phyloP scores from a whole-genome alignment of 495 filamentous ascomycete genomes.

The Talaromyces nanjingensis region DNA sequence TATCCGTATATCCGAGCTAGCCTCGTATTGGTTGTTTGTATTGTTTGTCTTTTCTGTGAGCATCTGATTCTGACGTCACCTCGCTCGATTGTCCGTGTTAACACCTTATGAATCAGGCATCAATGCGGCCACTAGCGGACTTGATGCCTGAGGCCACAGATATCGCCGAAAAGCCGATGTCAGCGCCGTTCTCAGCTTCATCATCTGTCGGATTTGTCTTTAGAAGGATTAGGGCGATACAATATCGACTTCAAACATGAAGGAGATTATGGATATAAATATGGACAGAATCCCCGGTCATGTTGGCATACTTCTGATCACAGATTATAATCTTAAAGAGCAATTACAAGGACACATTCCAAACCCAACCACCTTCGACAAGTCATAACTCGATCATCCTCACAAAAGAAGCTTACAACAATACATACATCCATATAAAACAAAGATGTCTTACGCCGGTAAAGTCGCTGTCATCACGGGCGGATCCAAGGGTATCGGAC shows the following conservation, averaged over 20 bases:
- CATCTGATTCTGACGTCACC: background rate
- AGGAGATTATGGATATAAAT: background rate
- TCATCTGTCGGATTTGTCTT: background rate
- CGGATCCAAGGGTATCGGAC: slow-evolving; percentile 61
- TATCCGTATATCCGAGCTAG: background rate
- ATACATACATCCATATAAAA: background rate
- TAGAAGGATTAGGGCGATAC: background rate
- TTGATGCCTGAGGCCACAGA: background rate
- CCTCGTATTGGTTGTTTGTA: background rate
- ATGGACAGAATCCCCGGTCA: background rate
- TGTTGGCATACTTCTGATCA: background rate
- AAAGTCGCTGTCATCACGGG: slow-evolving; percentile 63
- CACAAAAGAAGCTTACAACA: slow-evolving; percentile 8
- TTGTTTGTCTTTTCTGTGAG: background rate
- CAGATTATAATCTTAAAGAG: background rate
- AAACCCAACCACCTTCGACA: background rate
- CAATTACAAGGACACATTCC: background rate
- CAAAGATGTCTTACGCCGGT: slow-evolving; percentile 34
- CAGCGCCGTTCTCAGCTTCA: background rate
- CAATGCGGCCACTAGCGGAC: background rate
- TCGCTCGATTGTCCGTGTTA: background rate
- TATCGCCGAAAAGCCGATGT: background rate
- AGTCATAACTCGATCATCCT: background rate
- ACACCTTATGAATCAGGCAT: background rate
- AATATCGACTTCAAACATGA: background rate